Percentiles rank a stretch among this genome's conserved stretches.
Evolutionary conservation across 202 grass and related monocot species (phyloP).

Genomic region (Setaria italica): DNA sequence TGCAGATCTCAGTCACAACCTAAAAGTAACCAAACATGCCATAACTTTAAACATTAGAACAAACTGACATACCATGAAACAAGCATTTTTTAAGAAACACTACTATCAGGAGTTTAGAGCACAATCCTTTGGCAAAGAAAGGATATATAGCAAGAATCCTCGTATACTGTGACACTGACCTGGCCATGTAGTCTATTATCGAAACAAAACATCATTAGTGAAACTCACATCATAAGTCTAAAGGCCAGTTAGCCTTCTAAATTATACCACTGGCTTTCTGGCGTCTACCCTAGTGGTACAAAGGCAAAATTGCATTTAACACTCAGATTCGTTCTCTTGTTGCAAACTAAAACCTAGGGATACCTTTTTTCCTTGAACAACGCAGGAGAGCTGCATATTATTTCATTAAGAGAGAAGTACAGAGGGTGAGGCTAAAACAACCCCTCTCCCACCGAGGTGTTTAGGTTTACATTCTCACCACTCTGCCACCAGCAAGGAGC

Average conservation of each 20-base stretch:
- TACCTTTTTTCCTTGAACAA: background rate
- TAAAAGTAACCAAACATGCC: constrained; percentile 27
- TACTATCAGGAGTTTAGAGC: background rate
- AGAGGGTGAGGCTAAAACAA: no score
- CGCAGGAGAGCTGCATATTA: no score
- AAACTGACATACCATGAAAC: background rate
- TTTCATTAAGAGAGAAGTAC: no score
- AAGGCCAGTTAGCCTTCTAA: background rate
- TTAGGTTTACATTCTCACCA: no score
- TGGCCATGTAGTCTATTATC: background rate
- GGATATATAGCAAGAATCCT: background rate
- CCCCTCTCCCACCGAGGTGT: no score
- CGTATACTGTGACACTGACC: background rate
- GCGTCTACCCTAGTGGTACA: background rate
- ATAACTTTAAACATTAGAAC: constrained; percentile 4
- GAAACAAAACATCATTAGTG: background rate
- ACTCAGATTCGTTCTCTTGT: background rate
- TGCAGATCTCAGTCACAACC: constrained; percentile 53
- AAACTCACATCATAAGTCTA: background rate
- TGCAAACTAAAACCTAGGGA: background rate
- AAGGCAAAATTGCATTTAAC: background rate
- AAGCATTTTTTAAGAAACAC: background rate
- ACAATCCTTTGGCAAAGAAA: background rate
- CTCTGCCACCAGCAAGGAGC: no score
- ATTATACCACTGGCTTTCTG: background rate